phyloP scores from a whole-genome alignment of 495 filamentous ascomycete species.

The Podospora anserina region DNA sequence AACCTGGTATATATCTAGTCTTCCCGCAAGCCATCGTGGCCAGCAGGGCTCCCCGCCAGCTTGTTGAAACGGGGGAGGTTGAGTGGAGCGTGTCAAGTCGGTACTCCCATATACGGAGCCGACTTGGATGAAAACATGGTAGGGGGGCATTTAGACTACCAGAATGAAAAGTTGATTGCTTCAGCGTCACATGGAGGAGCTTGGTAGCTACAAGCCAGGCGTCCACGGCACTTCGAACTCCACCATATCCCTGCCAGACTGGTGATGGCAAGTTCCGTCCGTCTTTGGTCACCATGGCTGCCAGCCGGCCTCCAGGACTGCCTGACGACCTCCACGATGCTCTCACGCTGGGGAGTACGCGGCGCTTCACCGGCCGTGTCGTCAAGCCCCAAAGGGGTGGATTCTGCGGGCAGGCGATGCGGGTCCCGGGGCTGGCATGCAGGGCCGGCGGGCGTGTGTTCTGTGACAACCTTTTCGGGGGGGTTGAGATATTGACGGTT shows the following conservation, averaged over 20 bases:
- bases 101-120: constrained; percentile 14
- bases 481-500: constrained; percentile 20
- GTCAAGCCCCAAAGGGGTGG: constrained; percentile 15
- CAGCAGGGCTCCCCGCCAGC: not conserved
- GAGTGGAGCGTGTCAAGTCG: constrained; percentile 17
- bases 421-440: constrained; percentile 13
- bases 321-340: not conserved
- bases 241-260: constrained; percentile 9
- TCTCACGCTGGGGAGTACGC: not conserved
- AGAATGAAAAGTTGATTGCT: constrained; percentile 34
- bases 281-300: not conserved
- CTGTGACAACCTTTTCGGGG: constrained; percentile 26
- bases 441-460: constrained; percentile 13
- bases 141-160: constrained; percentile 14
- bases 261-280: constrained; percentile 23
- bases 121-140: constrained; percentile 21
- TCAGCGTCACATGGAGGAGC: constrained; percentile 32
- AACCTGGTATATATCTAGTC: constrained; percentile 21
- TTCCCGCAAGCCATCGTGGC: constrained; percentile 19
- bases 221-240: constrained; percentile 30
- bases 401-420: constrained; percentile 14
- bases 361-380: constrained; percentile 16
- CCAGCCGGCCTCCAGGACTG: not conserved
- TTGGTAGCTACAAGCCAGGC: constrained; percentile 23
- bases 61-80: constrained; percentile 16